Percentiles rank a stretch among this genome's conserved stretches.
phyloP scores from a whole-genome alignment of 495 filamentous ascomycete species.

The Aspergillus wentii region DNA sequence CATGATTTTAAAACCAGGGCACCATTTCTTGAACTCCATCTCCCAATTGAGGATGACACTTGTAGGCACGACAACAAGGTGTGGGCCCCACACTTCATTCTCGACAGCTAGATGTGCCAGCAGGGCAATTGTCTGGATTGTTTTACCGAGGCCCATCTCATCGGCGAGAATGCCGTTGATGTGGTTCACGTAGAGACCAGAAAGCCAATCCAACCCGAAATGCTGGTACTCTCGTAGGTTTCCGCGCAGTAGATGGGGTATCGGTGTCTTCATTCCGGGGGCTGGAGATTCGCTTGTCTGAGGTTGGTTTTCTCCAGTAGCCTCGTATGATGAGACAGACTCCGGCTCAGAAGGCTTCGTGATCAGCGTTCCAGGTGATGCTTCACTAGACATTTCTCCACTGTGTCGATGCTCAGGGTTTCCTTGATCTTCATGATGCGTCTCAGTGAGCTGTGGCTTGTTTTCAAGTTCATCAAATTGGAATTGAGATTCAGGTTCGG shows the following conservation, averaged over 20 bases:
- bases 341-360: slow-evolving; percentile 66
- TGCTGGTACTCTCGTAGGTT: slow-evolving; percentile 96
- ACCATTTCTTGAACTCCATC: slow-evolving; percentile 99
- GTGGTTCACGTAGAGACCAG: slow-evolving; percentile 81
- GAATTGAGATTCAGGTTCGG: too few relatives aligned
- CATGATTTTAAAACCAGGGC: slow-evolving; percentile 95
- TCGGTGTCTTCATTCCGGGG: slow-evolving; percentile 58
- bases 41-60: slow-evolving; percentile 99
- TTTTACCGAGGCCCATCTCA: slow-evolving; percentile 99
- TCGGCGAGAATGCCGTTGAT: slow-evolving; percentile 99
- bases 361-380: slow-evolving; percentile 56
- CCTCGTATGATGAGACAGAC: slow-evolving; percentile 57
- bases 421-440: too few relatives aligned
- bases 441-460: too few relatives aligned
- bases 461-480: too few relatives aligned
- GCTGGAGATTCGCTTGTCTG: slow-evolving; percentile 27
- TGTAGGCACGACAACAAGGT: slow-evolving; percentile 93
- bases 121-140: slow-evolving; percentile 95
- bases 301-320: slow-evolving; percentile 28
- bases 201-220: slow-evolving; percentile 93
- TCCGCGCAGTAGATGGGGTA: slow-evolving; percentile 86
- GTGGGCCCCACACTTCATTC: slow-evolving; percentile 90
- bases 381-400: slow-evolving; percentile 36
- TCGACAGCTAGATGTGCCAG: slow-evolving; percentile 90
- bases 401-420: slow-evolving; percentile 21